Evolutionary conservation across 2,329 filamentous ascomycete species (phyloP).

Genomic region (Fusarium sp.): DNA sequence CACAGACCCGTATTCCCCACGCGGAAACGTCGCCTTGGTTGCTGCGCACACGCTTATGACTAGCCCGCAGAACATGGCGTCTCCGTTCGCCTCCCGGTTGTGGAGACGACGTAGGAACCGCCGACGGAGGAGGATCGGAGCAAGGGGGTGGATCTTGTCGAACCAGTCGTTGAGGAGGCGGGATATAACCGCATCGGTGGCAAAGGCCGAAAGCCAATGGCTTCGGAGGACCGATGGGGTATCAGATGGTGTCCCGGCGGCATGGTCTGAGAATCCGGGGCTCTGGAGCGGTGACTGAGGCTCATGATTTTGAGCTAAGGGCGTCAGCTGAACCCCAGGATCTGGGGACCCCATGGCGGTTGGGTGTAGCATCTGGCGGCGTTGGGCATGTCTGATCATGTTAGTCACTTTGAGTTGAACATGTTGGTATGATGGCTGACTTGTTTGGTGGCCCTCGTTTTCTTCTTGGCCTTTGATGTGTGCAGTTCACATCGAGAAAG

Average conservation of each 20-base stretch:
- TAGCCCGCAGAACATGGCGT: conserved; percentile 48
- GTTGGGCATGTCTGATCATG: conserved; percentile 21
- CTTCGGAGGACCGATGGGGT: not conserved
- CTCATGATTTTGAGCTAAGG: conserved; percentile 2
- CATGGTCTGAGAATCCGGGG: not conserved
- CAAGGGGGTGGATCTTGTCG: conserved; percentile 50
- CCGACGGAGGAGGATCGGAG: conserved; percentile 49
- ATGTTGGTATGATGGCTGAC: not conserved
- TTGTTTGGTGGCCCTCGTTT: conserved; percentile 42
- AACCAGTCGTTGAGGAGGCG: conserved; percentile 51
- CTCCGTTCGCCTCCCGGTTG: conserved; percentile 38
- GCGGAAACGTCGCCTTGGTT: conserved; percentile 48
- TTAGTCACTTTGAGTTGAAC: not conserved
- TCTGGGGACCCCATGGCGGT: not conserved
- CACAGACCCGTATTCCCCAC: conserved; percentile 41
- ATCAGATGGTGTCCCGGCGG: not conserved
- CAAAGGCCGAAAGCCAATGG: conserved; percentile 34
- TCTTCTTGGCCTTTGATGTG: conserved; percentile 32
- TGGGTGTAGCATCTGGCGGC: not conserved
- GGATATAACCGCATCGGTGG: conserved; percentile 20
- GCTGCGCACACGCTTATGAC: conserved; percentile 52
- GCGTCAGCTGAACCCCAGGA: not conserved
- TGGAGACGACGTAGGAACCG: conserved; percentile 46
- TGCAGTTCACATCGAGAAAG: conserved; percentile 34
- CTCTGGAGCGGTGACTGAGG: conserved; percentile 12